A percentile compares a stretch with the other conserved stretches of the same genome.
Evolutionary conservation across 1,284 basidiomycete genomes (phyloP).

Genomic region (Apiotrichum mycotoxinovorans): DNA sequence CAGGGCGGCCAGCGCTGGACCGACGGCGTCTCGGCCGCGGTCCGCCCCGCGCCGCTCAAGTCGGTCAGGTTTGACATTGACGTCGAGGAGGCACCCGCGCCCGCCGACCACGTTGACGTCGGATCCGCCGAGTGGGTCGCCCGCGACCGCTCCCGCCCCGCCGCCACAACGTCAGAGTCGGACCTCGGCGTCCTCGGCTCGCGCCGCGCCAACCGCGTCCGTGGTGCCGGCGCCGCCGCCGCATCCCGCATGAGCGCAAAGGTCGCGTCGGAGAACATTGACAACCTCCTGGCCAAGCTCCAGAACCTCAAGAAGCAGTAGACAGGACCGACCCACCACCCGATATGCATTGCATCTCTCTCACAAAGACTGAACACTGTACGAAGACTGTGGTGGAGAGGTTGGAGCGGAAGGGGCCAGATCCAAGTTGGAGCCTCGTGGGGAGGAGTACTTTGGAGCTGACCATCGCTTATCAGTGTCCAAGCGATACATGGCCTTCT

Average conservation of each 20-base stretch:
- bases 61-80: slow-evolving; percentile 38
- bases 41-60: slow-evolving; percentile 34
- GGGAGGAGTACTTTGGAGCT: too few species aligned
- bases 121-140: slow-evolving; percentile 15
- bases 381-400: neutral
- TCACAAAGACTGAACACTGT: neutral
- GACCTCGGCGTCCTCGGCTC: slow-evolving; percentile 16
- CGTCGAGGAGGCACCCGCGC: slow-evolving; percentile 17
- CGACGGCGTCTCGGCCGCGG: slow-evolving; percentile 11
- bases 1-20: slow-evolving; percentile 7
- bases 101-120: slow-evolving; percentile 3
- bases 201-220: neutral
- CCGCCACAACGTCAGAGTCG: neutral
- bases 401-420: too few species aligned
- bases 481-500: too few species aligned
- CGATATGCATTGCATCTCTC: slow-evolving; percentile 7
- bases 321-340: too few species aligned
- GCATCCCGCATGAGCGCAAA: neutral
- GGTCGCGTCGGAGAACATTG: neutral
- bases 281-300: slow-evolving; percentile 7
- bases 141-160: slow-evolving; percentile 4
- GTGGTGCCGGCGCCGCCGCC: slow-evolving; percentile 4
- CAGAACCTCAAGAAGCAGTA: slow-evolving; percentile 2
- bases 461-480: too few species aligned
- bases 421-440: too few species aligned